A percentile compares a stretch with the other conserved stretches of the same genome.
phyloP scores from a whole-genome alignment of 768 basidiomycete species.

The Mycena albidolilacea region DNA sequence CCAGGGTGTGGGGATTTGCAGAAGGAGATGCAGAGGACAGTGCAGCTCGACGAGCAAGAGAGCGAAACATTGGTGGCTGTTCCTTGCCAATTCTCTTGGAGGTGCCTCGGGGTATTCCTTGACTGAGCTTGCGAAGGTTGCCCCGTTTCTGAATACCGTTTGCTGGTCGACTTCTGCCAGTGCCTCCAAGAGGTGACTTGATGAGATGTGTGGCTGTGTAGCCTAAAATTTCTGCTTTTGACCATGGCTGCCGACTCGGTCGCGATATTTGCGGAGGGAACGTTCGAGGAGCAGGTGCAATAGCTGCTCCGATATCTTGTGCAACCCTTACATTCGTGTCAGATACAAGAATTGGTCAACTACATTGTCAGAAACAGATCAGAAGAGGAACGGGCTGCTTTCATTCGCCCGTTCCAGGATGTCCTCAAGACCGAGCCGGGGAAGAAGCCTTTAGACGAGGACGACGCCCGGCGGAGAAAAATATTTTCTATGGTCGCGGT shows the following conservation, averaged over 20 bases:
- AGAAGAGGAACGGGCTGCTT: constrained; percentile 77
- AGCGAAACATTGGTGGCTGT: constrained; percentile 28
- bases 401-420: constrained; percentile 78
- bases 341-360: constrained; percentile 86
- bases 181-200: background rate
- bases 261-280: constrained; percentile 90
- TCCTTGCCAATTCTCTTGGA: no score
- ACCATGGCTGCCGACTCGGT: constrained; percentile 83
- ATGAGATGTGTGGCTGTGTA: constrained; percentile 53
- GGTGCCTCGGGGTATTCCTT: no score
- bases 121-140: no score
- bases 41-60: constrained; percentile 54
- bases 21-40: constrained; percentile 60
- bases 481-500: constrained; percentile 73
- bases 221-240: constrained; percentile 42
- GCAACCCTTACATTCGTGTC: constrained; percentile 28
- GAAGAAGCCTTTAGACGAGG: constrained; percentile 67
- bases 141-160: no score
- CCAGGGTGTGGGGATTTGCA: constrained; percentile 61
- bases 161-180: no score
- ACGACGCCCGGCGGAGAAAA: constrained; percentile 65
- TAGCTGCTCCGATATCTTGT: background rate
- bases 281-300: constrained; percentile 87
- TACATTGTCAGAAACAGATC: constrained; percentile 77
- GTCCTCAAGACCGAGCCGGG: constrained; percentile 66